Evolutionary conservation across 768 basidiomycete species (phyloP).

Genomic region (Agaricus blazei): DNA sequence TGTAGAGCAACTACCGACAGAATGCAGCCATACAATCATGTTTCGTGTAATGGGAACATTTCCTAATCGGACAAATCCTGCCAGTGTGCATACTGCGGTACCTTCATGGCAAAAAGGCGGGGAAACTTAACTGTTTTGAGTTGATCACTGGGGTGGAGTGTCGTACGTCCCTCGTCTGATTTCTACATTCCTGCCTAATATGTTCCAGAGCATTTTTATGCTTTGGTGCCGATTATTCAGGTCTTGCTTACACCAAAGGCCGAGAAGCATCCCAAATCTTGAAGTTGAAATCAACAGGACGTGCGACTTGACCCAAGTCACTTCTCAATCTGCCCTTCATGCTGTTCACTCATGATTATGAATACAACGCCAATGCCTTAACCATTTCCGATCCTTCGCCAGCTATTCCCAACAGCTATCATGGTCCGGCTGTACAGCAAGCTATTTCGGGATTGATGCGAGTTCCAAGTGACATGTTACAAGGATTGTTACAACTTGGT

Average conservation of each 20-base stretch:
- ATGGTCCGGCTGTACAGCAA: too few species aligned
- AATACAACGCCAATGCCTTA: too few species aligned
- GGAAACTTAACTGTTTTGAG: slow-evolving; percentile 55
- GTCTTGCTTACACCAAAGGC: too few species aligned
- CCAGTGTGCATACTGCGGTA: slow-evolving; percentile 52
- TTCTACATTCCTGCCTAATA: background rate
- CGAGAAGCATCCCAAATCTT: too few species aligned
- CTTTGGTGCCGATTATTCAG: too few species aligned
- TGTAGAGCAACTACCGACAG: slow-evolving; percentile 79
- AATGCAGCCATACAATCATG: slow-evolving; percentile 76
- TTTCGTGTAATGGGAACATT: slow-evolving; percentile 70
- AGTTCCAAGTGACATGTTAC: slow-evolving; percentile 49
- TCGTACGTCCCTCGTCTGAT: slow-evolving; percentile 40
- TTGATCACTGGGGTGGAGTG: slow-evolving; percentile 72
- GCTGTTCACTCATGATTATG: too few species aligned
- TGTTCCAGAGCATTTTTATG: slow-evolving; percentile 45
- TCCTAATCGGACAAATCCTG: slow-evolving; percentile 57
- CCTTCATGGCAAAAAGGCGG: slow-evolving; percentile 42
- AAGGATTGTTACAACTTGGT: slow-evolving; percentile 37
- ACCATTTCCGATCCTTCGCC: too few species aligned
- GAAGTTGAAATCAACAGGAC: too few species aligned
- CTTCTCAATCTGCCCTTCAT: slow-evolving; percentile 16
- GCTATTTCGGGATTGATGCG: slow-evolving; percentile 33
- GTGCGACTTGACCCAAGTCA: background rate
- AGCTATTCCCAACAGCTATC: too few species aligned